Conservation (phyloP, 148 eudicot species). For the Linanthus parryae region DNA sequence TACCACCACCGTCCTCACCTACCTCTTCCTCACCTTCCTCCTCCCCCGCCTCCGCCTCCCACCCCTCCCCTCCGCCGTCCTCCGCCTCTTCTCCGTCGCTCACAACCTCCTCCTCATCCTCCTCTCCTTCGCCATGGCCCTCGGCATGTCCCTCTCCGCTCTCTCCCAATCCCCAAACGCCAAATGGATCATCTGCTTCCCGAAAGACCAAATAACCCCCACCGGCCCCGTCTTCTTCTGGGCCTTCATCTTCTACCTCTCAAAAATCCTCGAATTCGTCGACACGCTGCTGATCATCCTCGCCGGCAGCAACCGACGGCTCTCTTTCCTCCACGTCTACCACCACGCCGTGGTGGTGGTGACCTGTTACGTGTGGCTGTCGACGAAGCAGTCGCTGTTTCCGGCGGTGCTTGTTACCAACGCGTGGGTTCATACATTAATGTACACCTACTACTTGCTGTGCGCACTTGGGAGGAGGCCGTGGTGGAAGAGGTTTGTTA, state of each 20-base stretch:
- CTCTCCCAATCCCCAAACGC: constrained; percentile 31
- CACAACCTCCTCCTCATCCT: constrained; percentile 59
- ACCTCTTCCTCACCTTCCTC: constrained; percentile 49
- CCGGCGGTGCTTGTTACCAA: constrained; percentile 75
- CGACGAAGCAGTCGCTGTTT: constrained; percentile 47
- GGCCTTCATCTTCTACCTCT: constrained; percentile 79
- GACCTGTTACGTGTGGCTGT: constrained; percentile 77
- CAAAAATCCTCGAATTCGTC: constrained; percentile 67
- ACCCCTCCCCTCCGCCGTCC: constrained; percentile 37
- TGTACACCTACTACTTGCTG: constrained; percentile 73
- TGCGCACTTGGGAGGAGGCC: constrained; percentile 64
- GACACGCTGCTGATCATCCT: constrained; percentile 69
- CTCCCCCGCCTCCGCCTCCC: constrained; percentile 24
- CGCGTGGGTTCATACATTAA: constrained; percentile 63
- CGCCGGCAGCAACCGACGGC: constrained; percentile 29
- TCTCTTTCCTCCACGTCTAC: constrained; percentile 92
- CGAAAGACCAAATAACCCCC: constrained; percentile 34
- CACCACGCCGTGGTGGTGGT: constrained; percentile 73
- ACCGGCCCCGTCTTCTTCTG: constrained; percentile 79
- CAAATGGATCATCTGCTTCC: constrained; percentile 65
- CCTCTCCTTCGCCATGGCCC: constrained; percentile 64
- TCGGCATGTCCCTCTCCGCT: constrained; percentile 54
- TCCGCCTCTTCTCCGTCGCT: constrained; percentile 39
- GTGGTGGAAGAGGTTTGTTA: constrained; percentile 78
- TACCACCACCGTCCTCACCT: constrained; percentile 33